phyloP scores from a whole-genome alignment of 352 stramenopile species.

The Globisporangium parvum region DNA sequence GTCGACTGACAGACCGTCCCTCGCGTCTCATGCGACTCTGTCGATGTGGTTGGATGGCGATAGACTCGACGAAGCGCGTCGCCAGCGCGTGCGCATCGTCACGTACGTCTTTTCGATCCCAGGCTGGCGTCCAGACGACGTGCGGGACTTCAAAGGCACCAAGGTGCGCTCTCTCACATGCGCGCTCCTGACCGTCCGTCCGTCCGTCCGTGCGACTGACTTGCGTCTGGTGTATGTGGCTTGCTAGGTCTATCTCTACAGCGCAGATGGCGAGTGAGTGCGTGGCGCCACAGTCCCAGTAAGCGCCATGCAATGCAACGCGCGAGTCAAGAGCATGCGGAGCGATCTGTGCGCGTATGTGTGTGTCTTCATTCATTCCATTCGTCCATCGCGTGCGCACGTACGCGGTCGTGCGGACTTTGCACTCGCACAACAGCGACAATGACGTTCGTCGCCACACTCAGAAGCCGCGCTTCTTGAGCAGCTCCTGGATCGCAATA shows the following conservation, averaged over 20 bases:
- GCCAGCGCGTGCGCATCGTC: slow-evolving; percentile 57
- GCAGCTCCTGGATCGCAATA: slow-evolving; percentile 74
- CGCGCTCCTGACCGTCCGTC: not conserved
- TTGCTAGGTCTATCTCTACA: slow-evolving; percentile 60
- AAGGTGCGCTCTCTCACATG: slow-evolving; percentile 48
- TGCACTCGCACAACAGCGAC: too few species aligned
- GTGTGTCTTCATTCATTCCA: not conserved
- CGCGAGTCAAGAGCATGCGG: too few species aligned
- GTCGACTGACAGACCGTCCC: not conserved
- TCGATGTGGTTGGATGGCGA: not conserved
- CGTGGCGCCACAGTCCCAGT: not conserved
- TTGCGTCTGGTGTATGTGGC: not conserved
- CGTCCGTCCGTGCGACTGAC: not conserved
- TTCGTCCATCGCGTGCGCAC: not conserved
- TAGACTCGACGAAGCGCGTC: slow-evolving; percentile 65
- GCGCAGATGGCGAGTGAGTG: not conserved
- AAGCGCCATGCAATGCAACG: not conserved
- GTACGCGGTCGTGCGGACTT: too few species aligned
- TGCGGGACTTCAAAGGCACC: slow-evolving; percentile 77
- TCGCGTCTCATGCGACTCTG: not conserved
- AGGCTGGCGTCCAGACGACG: slow-evolving; percentile 47
- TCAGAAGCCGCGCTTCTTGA: slow-evolving; percentile 81
- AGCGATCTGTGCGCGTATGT: not conserved
- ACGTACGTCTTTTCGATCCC: slow-evolving; percentile 83
- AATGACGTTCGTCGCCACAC: not conserved